Percentiles rank a stretch among this genome's conserved stretches.
Conservation (phyloP, 306 rosid genomes). For the barrel medic (Medicago truncatula) region DNA sequence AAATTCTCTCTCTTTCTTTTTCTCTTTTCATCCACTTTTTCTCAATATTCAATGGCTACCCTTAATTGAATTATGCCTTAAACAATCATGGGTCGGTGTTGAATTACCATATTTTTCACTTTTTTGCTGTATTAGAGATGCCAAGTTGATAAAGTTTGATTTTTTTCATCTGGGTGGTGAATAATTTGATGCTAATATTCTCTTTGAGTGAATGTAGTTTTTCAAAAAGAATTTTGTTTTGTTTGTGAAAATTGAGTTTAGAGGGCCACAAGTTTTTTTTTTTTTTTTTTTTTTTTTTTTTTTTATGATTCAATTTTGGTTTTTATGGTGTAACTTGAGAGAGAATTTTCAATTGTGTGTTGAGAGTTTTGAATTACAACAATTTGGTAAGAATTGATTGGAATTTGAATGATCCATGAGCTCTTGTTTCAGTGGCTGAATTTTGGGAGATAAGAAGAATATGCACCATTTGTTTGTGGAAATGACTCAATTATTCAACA, state of each 20-base stretch:
- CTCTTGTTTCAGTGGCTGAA: no score
- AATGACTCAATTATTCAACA: no score
- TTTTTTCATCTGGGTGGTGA: conserved; percentile 42
- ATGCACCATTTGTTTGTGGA: no score
- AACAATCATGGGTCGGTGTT: conserved; percentile 69
- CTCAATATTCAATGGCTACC: conserved; percentile 72
- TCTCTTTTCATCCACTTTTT: conserved; percentile 55
- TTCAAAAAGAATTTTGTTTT: background rate
- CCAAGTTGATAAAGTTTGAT: conserved; percentile 51
- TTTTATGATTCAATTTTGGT: background rate
- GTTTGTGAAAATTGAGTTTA: conserved; percentile 29
- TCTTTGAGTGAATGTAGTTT: background rate
- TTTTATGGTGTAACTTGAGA: conserved; percentile 14
- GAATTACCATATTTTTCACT: conserved; percentile 51
- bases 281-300: no score
- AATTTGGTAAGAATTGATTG: conserved; percentile 15
- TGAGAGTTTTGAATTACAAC: background rate
- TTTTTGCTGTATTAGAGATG: conserved; percentile 58
- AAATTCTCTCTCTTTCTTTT: conserved; percentile 33
- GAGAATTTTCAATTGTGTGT: conserved; percentile 17
- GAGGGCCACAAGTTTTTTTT: background rate
- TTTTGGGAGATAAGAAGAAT: no score
- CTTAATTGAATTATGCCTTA: conserved; percentile 49
- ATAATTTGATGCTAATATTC: conserved; percentile 36
- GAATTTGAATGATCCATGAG: no score